phyloP scores from a whole-genome alignment of 2,329 filamentous ascomycete genomes.

The Cadophora gregata region DNA sequence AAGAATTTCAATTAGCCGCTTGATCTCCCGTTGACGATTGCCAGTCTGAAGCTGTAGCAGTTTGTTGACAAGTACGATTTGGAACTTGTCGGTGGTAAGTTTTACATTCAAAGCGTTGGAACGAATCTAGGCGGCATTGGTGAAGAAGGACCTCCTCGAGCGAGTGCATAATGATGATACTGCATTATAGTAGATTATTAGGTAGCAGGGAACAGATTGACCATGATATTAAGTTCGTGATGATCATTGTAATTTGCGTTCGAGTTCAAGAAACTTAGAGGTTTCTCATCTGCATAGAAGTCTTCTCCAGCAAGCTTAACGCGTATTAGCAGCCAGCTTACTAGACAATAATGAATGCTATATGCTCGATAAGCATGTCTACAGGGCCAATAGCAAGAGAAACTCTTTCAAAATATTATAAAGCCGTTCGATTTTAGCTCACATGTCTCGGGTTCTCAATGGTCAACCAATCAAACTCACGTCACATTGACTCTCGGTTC shows the following conservation, averaged over 20 bases:
- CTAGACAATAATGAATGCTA: background rate
- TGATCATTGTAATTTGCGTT: background rate
- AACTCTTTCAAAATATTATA: background rate
- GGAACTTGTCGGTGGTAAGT: constrained; percentile 8
- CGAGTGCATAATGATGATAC: background rate
- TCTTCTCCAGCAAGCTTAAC: background rate
- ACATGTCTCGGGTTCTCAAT: background rate
- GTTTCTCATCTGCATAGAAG: background rate
- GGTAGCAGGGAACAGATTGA: background rate
- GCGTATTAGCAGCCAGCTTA: background rate
- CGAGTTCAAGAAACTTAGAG: background rate
- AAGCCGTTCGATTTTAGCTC: background rate
- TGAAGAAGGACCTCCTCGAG: background rate
- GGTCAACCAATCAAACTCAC: background rate
- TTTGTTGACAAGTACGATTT: constrained; percentile 13
- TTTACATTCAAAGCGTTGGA: background rate
- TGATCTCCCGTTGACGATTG: background rate
- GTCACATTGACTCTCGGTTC: background rate
- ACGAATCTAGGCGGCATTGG: background rate
- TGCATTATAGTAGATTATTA: background rate
- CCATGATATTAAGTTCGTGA: background rate
- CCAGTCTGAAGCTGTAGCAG: constrained; percentile 7
- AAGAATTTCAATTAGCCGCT: constrained; percentile 5
- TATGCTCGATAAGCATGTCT: background rate
- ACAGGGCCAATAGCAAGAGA: background rate